Conservation (phyloP, 2,329 filamentous ascomycete species). For the Anthostomella pinea region DNA sequence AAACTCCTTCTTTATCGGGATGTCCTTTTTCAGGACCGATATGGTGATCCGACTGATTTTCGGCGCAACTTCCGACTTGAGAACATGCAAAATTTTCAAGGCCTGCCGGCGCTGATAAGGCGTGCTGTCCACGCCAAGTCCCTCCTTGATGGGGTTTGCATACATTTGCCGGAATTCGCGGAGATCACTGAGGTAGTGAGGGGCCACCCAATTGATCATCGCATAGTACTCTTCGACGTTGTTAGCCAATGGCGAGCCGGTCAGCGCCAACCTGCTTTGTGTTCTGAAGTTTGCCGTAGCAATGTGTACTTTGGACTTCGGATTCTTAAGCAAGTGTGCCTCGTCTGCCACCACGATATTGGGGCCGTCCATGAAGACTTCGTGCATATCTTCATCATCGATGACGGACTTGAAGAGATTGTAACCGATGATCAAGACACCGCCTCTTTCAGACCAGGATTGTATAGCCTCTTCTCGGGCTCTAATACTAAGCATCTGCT, state of each 20-base stretch:
- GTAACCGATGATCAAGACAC: constrained; percentile 77
- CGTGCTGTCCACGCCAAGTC: constrained; percentile 65
- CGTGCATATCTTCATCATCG: constrained; percentile 17
- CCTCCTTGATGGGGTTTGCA: constrained; percentile 68
- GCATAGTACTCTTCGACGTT: constrained; percentile 78
- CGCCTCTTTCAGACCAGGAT: constrained; percentile 63
- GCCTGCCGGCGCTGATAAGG: constrained; percentile 53
- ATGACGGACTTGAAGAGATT: constrained; percentile 55
- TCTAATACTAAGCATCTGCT: constrained; percentile 33
- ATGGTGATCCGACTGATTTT: constrained; percentile 78
- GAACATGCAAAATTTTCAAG: constrained; percentile 63
- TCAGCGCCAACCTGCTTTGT: constrained; percentile 73
- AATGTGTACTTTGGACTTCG: constrained; percentile 46
- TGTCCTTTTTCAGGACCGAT: constrained; percentile 56
- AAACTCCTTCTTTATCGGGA: constrained; percentile 79
- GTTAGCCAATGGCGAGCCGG: constrained; percentile 83
- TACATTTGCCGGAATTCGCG: constrained; percentile 70
- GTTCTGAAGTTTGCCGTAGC: constrained; percentile 62
- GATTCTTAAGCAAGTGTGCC: constrained; percentile 76
- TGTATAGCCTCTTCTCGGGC: constrained; percentile 47
- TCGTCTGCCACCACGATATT: constrained; percentile 82
- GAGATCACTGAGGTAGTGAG: constrained; percentile 68
- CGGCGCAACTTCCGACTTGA: constrained; percentile 70
- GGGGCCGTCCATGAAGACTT: constrained; percentile 56
- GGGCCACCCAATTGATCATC: constrained; percentile 87